Evolutionary conservation across 306 rosid species (phyloP).

Genomic region (Prunus campanulata): DNA sequence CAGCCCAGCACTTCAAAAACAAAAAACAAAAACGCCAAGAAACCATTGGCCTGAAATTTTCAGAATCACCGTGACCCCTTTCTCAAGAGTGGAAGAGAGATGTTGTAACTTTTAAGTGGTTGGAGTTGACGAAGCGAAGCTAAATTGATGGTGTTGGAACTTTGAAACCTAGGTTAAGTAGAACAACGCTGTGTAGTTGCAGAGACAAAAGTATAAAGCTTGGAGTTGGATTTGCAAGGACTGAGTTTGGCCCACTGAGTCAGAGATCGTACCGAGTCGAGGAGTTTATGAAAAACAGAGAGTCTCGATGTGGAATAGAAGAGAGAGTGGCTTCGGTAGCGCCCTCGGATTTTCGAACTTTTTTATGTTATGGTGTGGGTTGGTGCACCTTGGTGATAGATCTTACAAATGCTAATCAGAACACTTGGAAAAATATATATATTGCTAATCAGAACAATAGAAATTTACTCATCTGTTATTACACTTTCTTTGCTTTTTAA

Average conservation of each 20-base stretch:
- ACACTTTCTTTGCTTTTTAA: too few relatives aligned
- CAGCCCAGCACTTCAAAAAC: not conserved
- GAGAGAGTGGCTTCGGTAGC: conserved; percentile 1
- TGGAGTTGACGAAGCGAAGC: not conserved
- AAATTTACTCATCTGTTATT: too few relatives aligned
- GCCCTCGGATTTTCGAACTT: conserved; percentile 19
- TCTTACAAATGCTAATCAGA: too few relatives aligned
- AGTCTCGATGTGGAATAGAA: not conserved
- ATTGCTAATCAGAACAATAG: too few relatives aligned
- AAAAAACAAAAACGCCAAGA: not conserved
- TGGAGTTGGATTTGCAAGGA: conserved; percentile 1
- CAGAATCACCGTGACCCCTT: not conserved
- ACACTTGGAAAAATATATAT: not conserved
- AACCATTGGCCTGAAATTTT: not conserved
- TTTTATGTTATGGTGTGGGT: not conserved
- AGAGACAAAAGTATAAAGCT: not conserved
- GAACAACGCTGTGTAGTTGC: not conserved
- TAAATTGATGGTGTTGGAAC: not conserved
- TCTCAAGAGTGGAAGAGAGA: not conserved
- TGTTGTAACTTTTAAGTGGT: not conserved
- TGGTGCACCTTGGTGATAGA: not conserved
- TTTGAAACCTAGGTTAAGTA: not conserved
- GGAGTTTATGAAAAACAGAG: not conserved
- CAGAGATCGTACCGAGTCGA: conserved; percentile 12
- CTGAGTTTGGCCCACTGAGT: conserved; percentile 3